Percentiles rank a stretch among this genome's conserved stretches.
Evolutionary conservation across 805 yeast genomes (phyloP).

Genomic region (Lipomyces kockii): DNA sequence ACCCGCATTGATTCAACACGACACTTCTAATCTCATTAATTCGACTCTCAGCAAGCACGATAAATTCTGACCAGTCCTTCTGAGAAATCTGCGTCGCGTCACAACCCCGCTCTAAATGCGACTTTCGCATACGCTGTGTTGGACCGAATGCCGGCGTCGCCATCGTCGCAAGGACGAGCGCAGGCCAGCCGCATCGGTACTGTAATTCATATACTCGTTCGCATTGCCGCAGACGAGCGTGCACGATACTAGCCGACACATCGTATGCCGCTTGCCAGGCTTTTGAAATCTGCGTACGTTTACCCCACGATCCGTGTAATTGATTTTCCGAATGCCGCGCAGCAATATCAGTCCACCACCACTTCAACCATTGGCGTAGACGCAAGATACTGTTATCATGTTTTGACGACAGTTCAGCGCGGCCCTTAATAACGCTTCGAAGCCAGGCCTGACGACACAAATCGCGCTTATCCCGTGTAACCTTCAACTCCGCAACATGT

Average conservation of each 20-base stretch:
- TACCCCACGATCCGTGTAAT: slow-evolving; percentile 32
- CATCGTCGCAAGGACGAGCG: slow-evolving; percentile 37
- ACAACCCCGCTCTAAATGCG: slow-evolving; percentile 37
- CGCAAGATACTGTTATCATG: slow-evolving; percentile 24
- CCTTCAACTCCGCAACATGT: slow-evolving; percentile 23
- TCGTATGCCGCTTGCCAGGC: slow-evolving; percentile 34
- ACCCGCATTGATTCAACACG: slow-evolving; percentile 31
- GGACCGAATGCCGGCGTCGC: slow-evolving; percentile 38
- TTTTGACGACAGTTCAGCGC: slow-evolving; percentile 38
- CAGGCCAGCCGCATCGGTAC: slow-evolving; percentile 39
- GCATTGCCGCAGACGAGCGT: slow-evolving; percentile 37
- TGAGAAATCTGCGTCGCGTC: slow-evolving; percentile 39
- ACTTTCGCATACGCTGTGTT: slow-evolving; percentile 36
- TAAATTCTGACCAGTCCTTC: slow-evolving; percentile 34
- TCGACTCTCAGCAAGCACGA: slow-evolving; percentile 29
- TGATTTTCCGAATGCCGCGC: slow-evolving; percentile 35
- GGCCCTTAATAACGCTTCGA: slow-evolving; percentile 30
- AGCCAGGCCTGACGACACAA: slow-evolving; percentile 32
- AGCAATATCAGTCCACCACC: slow-evolving; percentile 40
- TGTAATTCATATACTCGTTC: slow-evolving; percentile 37
- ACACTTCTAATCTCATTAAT: slow-evolving; percentile 25
- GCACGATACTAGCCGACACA: slow-evolving; percentile 36
- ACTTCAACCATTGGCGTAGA: slow-evolving; percentile 37
- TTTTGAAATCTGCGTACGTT: slow-evolving; percentile 33
- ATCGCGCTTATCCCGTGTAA: slow-evolving; percentile 20